phyloP scores from a whole-genome alignment of 208 protist genomes.

The Acanthamoeba polyphaga region DNA sequence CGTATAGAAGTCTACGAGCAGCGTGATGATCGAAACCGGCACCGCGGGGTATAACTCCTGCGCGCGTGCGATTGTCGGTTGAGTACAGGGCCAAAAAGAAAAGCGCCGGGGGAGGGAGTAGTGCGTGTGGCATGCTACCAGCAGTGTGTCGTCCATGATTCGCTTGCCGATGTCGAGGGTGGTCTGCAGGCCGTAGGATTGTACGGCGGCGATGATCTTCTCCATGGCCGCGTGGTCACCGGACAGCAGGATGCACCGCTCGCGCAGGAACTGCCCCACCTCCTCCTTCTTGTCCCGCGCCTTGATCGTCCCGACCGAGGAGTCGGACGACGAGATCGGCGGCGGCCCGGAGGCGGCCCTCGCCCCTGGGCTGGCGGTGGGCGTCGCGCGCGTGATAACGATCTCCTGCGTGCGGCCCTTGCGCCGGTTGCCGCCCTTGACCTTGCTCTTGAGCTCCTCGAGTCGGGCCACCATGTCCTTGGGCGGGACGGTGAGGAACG shows the following conservation, averaged over 20 bases:
- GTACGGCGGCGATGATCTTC: constrained; percentile 42
- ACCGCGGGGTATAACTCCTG: constrained; percentile 55
- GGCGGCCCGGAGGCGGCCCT: background rate
- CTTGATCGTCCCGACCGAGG: background rate
- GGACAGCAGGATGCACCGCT: constrained; percentile 18
- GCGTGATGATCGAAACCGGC: constrained; percentile 52
- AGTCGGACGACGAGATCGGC: background rate
- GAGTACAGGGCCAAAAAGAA: background rate
- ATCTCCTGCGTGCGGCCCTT: constrained; percentile 39
- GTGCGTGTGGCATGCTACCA: background rate
- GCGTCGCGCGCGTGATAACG: background rate
- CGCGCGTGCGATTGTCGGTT: background rate
- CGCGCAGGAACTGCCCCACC: constrained; percentile 24
- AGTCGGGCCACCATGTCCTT: constrained; percentile 29
- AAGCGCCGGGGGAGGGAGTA: background rate
- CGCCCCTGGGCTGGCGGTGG: background rate
- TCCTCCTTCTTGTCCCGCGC: constrained; percentile 25
- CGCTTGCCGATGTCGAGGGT: constrained; percentile 32
- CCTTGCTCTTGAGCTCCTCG: constrained; percentile 24
- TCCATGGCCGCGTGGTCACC: background rate
- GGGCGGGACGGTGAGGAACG: background rate
- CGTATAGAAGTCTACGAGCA: constrained; percentile 60
- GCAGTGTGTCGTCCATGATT: constrained; percentile 45
- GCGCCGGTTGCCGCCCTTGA: background rate
- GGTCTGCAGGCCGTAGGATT: background rate